Evolutionary conservation across 495 filamentous ascomycete genomes (phyloP), one percentile per base, ranked within the genome.

Genomic region (Aspergillus cavernicola): DNA sequence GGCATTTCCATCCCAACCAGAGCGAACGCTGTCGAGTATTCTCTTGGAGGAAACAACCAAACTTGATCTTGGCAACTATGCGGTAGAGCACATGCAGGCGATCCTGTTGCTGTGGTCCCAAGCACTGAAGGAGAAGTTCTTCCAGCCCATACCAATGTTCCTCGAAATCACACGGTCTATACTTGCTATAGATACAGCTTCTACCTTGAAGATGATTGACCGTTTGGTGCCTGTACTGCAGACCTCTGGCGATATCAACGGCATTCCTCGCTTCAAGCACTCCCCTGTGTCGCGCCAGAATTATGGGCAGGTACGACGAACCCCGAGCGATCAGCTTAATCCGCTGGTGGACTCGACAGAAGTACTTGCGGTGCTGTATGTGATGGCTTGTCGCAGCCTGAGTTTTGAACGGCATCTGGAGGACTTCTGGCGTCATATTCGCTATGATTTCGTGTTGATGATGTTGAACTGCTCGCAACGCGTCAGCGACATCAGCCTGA

Each of bases 371-470:
- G 59, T 88, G 23, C 70, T 89, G 4, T 75, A 84, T 45, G 64
- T 75, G 18, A 73, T 87, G 26, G 80, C 80, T n/a, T 67, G 74
- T 15, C 73, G 71, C 32, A 72, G 80, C 60, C 45, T 74, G 24
- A 70, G 73, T 49, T 55, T 68, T 13, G 59, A 71, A 11, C 62
- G 64, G 16, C 70, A 70, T 4, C 63, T 80, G 6, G 65, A 73
- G 7, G 59, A 57, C 18, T 84, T 88, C 59, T 90, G 86, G 86
- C 69, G 70, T 40, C 57, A 66, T 22, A 77, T 87, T 37, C 75
- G 82, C 13, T 77, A 79, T 45, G 81, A 84, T 18, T 87, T 87
- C 63, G 73, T 84, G 15, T 61, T 88, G 15, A 76, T 86, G 63
- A 80, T 86, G 70, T 68, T 89, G 18, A 79, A 80, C 46, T 66